Evolutionary conservation across 2,329 filamentous ascomycete species (phyloP), one percentile per base, ranked within the genome.

Genomic region (Chaetomium globosum): DNA sequence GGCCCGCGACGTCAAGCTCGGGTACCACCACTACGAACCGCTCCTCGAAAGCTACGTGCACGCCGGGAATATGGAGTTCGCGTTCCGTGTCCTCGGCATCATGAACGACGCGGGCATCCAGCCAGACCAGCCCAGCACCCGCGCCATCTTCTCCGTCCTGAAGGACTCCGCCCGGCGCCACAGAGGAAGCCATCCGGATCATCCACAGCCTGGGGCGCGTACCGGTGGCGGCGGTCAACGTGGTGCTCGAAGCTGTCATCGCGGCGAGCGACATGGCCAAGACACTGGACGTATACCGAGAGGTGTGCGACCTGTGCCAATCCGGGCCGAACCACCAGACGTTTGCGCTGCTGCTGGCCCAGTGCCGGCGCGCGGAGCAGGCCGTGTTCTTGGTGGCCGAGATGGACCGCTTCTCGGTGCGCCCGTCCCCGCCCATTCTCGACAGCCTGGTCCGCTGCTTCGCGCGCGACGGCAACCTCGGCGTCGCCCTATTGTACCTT

Each of bases 1-100:
- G 4, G 80, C 83, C 9, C 83, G 87, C 28, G 82, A 82, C 16
- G 82, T 84, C 1, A 81, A 83, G 49, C 80, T 93, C 46, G 80
- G 82, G 9, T 77, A 83, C 6, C 82, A 89, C 67, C 92, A 97
- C 74, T 96, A 95, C 76, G 92, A 96, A 75, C 83, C 89, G 31
- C 82, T 97, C 31, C 80, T 93, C 7, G 87, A 91, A 64, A 84
- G 89, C 4, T 92, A 96, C 73, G 80, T 87, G 12, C 78, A 80
- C 3, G 73, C 75, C 3, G 80, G 82, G 1, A 87, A 95, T 68
- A 73, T 94, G 8, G 77, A 79, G 28, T 85, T 87, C 30, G 89
- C 90, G 0, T 81, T 97, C 43, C 84, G 85, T 49, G 82, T 90
- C 1, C 80, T 97, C 19, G 86, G 85, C 69, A 88, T 92, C 73